Percentiles rank a stretch among this genome's conserved stretches.
These are phyloP conservation scores for Botrytis sinoallii DNA, from an alignment of 2,329 filamentous ascomycete species.

Conservation along the genomic window DNA sequence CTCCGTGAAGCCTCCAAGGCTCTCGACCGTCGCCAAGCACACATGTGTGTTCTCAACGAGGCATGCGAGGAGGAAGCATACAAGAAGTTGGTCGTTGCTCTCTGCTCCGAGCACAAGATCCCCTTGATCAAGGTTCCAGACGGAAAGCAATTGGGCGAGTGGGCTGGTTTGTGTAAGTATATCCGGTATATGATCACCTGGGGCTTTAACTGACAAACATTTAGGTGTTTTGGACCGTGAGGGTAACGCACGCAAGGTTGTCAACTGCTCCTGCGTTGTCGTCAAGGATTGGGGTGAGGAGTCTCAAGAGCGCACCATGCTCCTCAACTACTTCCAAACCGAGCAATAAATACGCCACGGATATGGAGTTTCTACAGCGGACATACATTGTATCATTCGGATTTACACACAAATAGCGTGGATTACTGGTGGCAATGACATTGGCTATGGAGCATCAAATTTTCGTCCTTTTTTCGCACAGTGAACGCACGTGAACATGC, in stretches of 20 bases:
- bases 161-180: slow-evolving; percentile 96
- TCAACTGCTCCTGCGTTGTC: slow-evolving; percentile 99
- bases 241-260: slow-evolving; percentile 99
- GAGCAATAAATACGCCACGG: slow-evolving; percentile 54
- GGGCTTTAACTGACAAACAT: slow-evolving; percentile 23
- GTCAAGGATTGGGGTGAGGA: slow-evolving; percentile 99
- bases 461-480: background rate
- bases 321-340: slow-evolving; percentile 99
- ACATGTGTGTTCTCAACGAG: slow-evolving; percentile 99
- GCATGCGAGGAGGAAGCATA: slow-evolving; percentile 99
- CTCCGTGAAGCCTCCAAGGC: slow-evolving; percentile 98
- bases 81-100: slow-evolving; percentile 99
- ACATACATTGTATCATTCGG: slow-evolving; percentile 35
- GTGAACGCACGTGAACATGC: slow-evolving; percentile 10
- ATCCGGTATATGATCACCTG: slow-evolving; percentile 21
- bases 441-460: slow-evolving; percentile 32
- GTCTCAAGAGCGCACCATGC: slow-evolving; percentile 96
- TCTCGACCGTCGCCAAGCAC: slow-evolving; percentile 95
- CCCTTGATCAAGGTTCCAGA: slow-evolving; percentile 99
- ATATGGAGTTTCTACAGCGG: slow-evolving; percentile 34
- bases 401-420: slow-evolving; percentile 36
- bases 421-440: slow-evolving; percentile 34
- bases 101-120: slow-evolving; percentile 99
- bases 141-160: slow-evolving; percentile 99
- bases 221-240: slow-evolving; percentile 96